Evolutionary conservation across 306 rosid species (phyloP), one percentile per base, ranked within the genome.

Genomic region (Citrullus amarus): DNA sequence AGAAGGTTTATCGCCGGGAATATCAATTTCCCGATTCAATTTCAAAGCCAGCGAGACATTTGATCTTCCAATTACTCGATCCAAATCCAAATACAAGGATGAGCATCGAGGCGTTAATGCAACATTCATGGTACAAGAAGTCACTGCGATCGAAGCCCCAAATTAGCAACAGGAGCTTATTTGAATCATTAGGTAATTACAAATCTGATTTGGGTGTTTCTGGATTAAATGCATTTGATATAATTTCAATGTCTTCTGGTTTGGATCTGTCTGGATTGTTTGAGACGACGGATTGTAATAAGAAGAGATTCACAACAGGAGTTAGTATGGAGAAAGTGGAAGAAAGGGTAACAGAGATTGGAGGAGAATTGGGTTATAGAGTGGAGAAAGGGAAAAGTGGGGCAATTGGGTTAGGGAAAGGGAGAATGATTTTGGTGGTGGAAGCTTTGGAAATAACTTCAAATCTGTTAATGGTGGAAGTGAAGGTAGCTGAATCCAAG

Each of bases 181-280:
- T 86, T 9, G 83, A 82, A 60, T 63, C 84, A 4, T 77, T 80
- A n/a, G 60, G 68, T 25, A 72, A 83, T 15, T 74, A 61, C 41
- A 84, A 79, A 34, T 6, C 46, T 2, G 81, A 75, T 0, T 55
- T 6, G 51, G 80, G 58, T 14, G 77, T 77, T 25, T 69, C 85
- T 9, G 87, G 86, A 18, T 77, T 82, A 86, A 94, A 92, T 60
- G 98, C 98, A 0, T 94, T 94, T n/a, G 90, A 94, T n/a, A 90
- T 94, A 79, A 94, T 94, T 36, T 92, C 95, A 3, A 82, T 94
- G 89, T 92, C 98, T 2, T 88, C 98, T 50, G 98, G 97, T 54
- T 54, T 94, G 87, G 88, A 94, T 38, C 70, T 94, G 73, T 87
- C 95, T 17, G 93, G 98, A 50, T 68, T 94, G 63, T 89, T 94